Base-by-base conservation (phyloP, 2,329 filamentous ascomycete genomes). In the Neurospora crassa region DNA sequence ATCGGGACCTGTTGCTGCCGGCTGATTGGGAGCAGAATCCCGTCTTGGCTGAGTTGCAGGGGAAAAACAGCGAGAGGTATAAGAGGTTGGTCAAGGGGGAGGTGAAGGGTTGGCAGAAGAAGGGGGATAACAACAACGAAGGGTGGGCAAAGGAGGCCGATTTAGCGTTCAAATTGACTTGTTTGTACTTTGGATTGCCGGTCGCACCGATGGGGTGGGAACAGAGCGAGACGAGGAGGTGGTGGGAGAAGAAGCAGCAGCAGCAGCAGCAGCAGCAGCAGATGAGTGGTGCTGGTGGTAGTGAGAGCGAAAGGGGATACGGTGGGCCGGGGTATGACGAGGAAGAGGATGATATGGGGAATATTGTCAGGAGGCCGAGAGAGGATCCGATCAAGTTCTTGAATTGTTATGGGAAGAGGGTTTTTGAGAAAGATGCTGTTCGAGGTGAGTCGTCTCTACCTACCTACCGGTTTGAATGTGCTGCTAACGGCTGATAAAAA, bases 121-220 rank as follows among this genome's bases (percentile, higher is more conserved):
- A 71, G 42, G 75, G 24, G 29, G 75, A 18, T 24, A 24, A 24
- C 29, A 10, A 12, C 37, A 11, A 40, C 7, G 47, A 73, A 12
- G 42, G 14, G n/a, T 73, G 71, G 69, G 45, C 18, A n/a, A n/a
- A 78, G 14, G 53, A 18, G 2, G 71, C 53, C 7, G 71, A 73
- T 1, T 71, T 84, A 18, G 77, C 78, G 2, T 79, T 81, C n/a
- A 85, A 84, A 74, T 71, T 86, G 71, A 78, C 83, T 0, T 80
- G 84, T 77, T 77, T 84, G 67, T 85, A 82, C 75, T 86, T 85
- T 72, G 84, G 84, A 0, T 74, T 85, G 6, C 82, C 83, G 0
- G 78, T 85, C 3, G 82, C 81, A 68, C 83, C 84, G 0, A 74
- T 83, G 40, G 78, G 78, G 0, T 59, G 53, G 53, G 53, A 59